Evolutionary conservation across 2,329 filamentous ascomycete species (phyloP), one percentile per base, ranked within the genome.

Genomic region (Pezizomycotina sp.): DNA sequence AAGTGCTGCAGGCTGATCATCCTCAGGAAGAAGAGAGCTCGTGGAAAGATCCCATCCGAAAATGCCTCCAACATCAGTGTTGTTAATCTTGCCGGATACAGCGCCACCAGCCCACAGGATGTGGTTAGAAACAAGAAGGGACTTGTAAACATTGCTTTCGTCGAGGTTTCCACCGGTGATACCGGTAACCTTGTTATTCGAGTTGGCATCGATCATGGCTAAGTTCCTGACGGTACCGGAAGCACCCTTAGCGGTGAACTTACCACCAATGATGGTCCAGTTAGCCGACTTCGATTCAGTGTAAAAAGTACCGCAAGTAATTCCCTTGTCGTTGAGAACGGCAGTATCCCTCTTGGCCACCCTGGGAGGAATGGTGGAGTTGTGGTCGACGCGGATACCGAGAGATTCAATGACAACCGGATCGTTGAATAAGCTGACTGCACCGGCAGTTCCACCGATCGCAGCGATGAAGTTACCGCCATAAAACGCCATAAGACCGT

Each of bases 201-300:
- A 63, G n/a, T 71, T 69, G 27, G 76, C 75, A 55, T 93, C 79
- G 43, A 95, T 71, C 46, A 98, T 69, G 23, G 77, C 64, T 10
- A 98, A 62, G 50, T 93, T 95, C 47, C 82, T 65, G 42, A 93
- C 65, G 4, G 66, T 64, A 3, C 75, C 72, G 48, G 84, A 69
- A 5, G 66, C 67, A 9, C 69, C 69, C 19, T 64, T 70, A 1
- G 80, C 74, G 5, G 69, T 69, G 55, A 98, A 98, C 50, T 83
- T 81, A 1, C 89, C 89, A 31, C 75, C 89, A 18, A 95, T 64
- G 24, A 95, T 69, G 0, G 89, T 95, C 38, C 91, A 65, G 56
- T 93, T 93, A 46, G 71, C 68, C 40, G 62, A 63, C 45, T 71
- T 25, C 8, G 26, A 69, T 10, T 66, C 63, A 24, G 67, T 69